Conservation (phyloP, 345 rosid species). For the Gossypium arboreum region DNA sequence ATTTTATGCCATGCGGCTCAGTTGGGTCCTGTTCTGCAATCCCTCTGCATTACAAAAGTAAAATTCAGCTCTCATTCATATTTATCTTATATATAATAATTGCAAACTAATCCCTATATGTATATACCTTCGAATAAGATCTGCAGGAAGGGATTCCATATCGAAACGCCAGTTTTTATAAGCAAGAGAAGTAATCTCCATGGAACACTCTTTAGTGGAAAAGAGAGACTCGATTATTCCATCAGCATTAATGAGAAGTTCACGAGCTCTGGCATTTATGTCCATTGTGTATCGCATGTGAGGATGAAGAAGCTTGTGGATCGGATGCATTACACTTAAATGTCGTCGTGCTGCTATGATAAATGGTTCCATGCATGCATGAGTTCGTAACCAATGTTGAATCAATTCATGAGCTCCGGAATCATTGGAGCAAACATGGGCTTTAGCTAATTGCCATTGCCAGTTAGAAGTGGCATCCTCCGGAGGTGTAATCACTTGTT, state of each 20-base stretch:
- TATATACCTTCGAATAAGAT: slow-evolving; percentile 81
- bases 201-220: slow-evolving; percentile 75
- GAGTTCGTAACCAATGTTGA: slow-evolving; percentile 67
- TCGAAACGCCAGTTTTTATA: slow-evolving; percentile 75
- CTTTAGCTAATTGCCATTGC: slow-evolving; percentile 76
- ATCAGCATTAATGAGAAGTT: slow-evolving; percentile 64
- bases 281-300: slow-evolving; percentile 92
- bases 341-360: slow-evolving; percentile 89
- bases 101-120: too few relatives aligned
- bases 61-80: not conserved
- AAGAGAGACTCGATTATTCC: slow-evolving; percentile 81
- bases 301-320: slow-evolving; percentile 82
- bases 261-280: slow-evolving; percentile 86
- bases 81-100: too few relatives aligned
- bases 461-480: slow-evolving; percentile 60
- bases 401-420: slow-evolving; percentile 93
- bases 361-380: slow-evolving; percentile 85
- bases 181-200: slow-evolving; percentile 79
- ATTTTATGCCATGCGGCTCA: slow-evolving; percentile 6
- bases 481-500: slow-evolving; percentile 73
- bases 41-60: slow-evolving; percentile 42
- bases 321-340: slow-evolving; percentile 86
- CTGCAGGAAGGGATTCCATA: slow-evolving; percentile 85
- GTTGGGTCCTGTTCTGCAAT: slow-evolving; percentile 54
- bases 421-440: slow-evolving; percentile 89